Base-by-base conservation (phyloP, 2,329 filamentous ascomycete genomes). In the Scytalidium sp. region DNA sequence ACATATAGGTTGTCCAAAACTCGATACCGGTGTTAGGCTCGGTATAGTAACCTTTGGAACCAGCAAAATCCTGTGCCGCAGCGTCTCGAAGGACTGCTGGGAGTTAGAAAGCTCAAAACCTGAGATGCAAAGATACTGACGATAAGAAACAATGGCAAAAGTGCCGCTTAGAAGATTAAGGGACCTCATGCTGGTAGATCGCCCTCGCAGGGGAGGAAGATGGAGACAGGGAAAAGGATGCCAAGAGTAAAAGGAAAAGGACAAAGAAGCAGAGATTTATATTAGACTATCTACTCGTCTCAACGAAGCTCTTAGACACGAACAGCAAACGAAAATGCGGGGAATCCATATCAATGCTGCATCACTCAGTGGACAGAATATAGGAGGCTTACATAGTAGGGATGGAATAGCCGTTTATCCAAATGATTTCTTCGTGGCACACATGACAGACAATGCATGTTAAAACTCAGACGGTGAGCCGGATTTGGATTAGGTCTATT, bases 11-110 rank as follows among this genome's bases (percentile, higher is more conserved):
- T 43, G 75, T 75, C 57, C 76, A 74, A 64, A 82, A 81, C 22
- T 64, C 67, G 56, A 82, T 81, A 19, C 75, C 75, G 9, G 79
- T 79, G 22, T 69, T 67, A 41, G 69, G 63, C 45, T 78, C 74
- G 10, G 67, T 73, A 57, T 72, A 77, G 21, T 44, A 48, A 36
- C 60, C 59, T 51, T 65, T 59, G n/a, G 44, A 41, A 29, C 22
- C 45, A 40, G 60, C 61, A 55, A 63, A 57, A 51, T 64, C 62
- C 48, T 64, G 62, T 49, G 57, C 58, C 13, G 56, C 36, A 15
- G 58, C 58, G 15, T 45, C 43, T 45, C 41, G 43, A 41, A 56
- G 40, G 47, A 53, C 62, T 64, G 51, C 3, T 25, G 29, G 8
- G 7, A 29, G 29, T 60, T 39, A 56, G 51, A 39, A 19, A 45